Conservation (phyloP, 805 yeast species). For the Ogataea neopini region DNA sequence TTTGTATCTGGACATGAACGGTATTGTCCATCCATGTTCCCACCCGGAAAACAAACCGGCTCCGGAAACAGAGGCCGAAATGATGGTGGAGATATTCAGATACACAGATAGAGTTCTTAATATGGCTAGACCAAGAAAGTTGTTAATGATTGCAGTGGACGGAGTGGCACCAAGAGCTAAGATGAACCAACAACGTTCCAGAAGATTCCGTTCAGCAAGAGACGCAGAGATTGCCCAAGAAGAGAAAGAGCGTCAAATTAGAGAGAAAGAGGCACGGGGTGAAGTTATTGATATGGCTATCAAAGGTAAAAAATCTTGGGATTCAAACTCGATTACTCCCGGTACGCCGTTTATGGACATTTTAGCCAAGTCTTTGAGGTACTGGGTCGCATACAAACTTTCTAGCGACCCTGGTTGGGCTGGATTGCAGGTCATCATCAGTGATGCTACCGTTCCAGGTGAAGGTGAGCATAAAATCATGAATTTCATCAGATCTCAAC, state of each 20-base stretch:
- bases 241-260: conserved; percentile 61
- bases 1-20: conserved; percentile 95
- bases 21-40: conserved; percentile 98
- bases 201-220: conserved; percentile 89
- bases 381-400: conserved; percentile 90
- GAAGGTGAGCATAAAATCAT: conserved; percentile 99
- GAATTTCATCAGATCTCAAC: conserved; percentile 90
- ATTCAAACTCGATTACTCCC: conserved; percentile 95
- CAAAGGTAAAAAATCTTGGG: conserved; percentile 81
- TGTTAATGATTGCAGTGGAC: conserved; percentile 93
- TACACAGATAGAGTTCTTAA: conserved; percentile 89
- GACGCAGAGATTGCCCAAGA: conserved; percentile 82
- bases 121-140: conserved; percentile 94
- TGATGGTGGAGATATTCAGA: conserved; percentile 90
- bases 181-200: conserved; percentile 94
- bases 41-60: conserved; percentile 97
- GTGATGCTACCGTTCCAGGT: conserved; percentile 98
- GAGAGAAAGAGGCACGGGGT: conserved; percentile 63
- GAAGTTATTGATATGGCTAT: conserved; percentile 75
- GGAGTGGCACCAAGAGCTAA: conserved; percentile 99
- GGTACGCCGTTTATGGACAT: conserved; percentile 98
- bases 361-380: conserved; percentile 76
- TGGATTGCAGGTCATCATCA: conserved; percentile 80
- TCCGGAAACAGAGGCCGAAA: conserved; percentile 95
- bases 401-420: conserved; percentile 94